Conservation (phyloP, 2,329 filamentous ascomycete species). For the Aspergillus sp. region DNA sequence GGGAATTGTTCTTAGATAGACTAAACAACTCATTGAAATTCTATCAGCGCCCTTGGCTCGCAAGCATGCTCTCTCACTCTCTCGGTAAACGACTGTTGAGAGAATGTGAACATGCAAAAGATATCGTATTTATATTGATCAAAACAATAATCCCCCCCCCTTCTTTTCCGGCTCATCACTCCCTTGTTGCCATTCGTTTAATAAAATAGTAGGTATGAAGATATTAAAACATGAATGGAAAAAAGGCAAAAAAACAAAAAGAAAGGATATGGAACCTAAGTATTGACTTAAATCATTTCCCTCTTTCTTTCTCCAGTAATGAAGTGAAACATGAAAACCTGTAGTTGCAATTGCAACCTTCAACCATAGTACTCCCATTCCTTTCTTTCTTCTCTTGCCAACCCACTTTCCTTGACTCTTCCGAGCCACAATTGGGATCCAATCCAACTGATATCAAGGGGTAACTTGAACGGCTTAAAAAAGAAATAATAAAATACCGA, state of each 20-base stretch:
- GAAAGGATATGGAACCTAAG: background rate
- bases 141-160: background rate
- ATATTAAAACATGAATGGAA: conserved; percentile 2
- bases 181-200: background rate
- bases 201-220: background rate
- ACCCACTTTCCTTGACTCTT: background rate
- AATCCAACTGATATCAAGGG: background rate
- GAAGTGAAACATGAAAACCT: background rate
- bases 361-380: background rate
- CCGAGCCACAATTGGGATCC: background rate
- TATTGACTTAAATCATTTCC: background rate
- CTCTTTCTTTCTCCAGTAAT: too few species aligned
- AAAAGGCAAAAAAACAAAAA: background rate
- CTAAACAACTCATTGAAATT: background rate
- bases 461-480: background rate
- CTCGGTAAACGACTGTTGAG: background rate
- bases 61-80: too few species aligned
- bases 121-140: background rate
- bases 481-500: background rate
- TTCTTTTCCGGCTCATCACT: background rate
- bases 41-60: background rate
- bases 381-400: background rate
- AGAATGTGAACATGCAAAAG: background rate
- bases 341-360: background rate
- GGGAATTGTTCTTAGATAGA: background rate